These are phyloP conservation scores for Cyberlindnera xylosilytica DNA, from an alignment of 805 yeast species.

Conservation along the genomic window DNA sequence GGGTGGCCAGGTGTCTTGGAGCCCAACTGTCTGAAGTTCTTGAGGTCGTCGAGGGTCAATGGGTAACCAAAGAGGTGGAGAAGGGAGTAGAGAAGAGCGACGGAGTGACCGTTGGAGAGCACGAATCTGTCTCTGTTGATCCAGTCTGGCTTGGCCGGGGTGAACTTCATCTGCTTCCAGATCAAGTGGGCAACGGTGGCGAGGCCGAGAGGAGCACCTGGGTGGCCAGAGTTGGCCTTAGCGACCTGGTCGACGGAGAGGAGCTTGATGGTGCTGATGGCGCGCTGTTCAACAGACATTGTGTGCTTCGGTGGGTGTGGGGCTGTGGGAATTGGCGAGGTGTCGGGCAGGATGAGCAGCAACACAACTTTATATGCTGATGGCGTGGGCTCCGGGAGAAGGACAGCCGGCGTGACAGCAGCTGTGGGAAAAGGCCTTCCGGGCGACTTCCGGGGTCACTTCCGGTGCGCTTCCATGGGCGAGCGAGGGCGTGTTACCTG, in stretches of 20 bases:
- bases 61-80: conserved; percentile 84
- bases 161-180: conserved; percentile 74
- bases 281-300: conserved; percentile 51
- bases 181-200: conserved; percentile 94
- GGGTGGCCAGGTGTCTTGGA: conserved; percentile 98
- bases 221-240: conserved; percentile 94
- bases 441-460: too few species aligned
- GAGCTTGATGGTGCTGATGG: conserved; percentile 84
- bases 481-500: too few species aligned
- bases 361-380: conserved; percentile 1
- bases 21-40: conserved; percentile 80
- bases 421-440: background rate
- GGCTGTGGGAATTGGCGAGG: background rate
- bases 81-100: conserved; percentile 77
- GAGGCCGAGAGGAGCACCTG: conserved; percentile 98
- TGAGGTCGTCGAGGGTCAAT: conserved; percentile 76
- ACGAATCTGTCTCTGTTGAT: conserved; percentile 93
- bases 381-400: conserved; percentile 1
- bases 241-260: conserved; percentile 85
- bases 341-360: background rate
- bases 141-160: conserved; percentile 90
- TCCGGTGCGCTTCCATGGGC: too few species aligned
- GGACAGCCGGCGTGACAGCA: background rate
- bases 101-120: conserved; percentile 96
- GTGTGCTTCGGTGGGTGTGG: background rate